Base-by-base conservation (phyloP, 305 asterid genomes). In the Fraxinus paxiana region DNA sequence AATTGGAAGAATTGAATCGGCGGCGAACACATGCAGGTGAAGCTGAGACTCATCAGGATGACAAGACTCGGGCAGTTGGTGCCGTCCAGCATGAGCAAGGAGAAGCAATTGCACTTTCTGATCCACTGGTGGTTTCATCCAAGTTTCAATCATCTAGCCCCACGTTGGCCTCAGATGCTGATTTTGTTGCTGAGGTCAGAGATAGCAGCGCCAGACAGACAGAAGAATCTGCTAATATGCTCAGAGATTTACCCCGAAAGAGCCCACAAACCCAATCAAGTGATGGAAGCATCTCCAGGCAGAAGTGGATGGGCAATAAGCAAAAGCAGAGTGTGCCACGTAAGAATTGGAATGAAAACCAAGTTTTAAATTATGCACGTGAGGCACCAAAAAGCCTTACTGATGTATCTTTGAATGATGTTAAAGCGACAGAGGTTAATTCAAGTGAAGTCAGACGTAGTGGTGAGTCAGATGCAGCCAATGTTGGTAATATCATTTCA, bases 1-100 rank as follows among this genome's bases (percentile, higher is more conserved):
- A 96, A 88, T 86, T 96, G 85, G 97, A 94, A 86, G 99, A 96
- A 89, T 86, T 96, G 87, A 92, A 96, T 84, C 88, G 96, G 77
- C 88, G 96, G 77, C 93, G 98, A 59, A 82, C 90, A 77, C 91
- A 83, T 73, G 86, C 88, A 56, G 90, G 92, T 79, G 94, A 89
- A 88, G 76, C 87, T 85, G 76, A 51, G 67, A 77, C 30, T 48
- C 90, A 41, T 79, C 88, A 77, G 81, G 77, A 81, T 77, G 93
- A 90, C 67, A 86, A 76, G 65, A 78, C 82, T 82, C 75, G 37
- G 67, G 56, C 80, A 43, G 56, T 37, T 59, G 84, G 72, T 77
- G 80, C 81, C 41, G 73, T 67, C 77, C 85, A 76, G 72, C 84
- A 76, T 59, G 93, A 86, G 82, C 84, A 73, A 78, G 89, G 83